Evolutionary conservation across 164 flowering plant genomes (phyloP).

Genomic region (Vitis riparia): DNA sequence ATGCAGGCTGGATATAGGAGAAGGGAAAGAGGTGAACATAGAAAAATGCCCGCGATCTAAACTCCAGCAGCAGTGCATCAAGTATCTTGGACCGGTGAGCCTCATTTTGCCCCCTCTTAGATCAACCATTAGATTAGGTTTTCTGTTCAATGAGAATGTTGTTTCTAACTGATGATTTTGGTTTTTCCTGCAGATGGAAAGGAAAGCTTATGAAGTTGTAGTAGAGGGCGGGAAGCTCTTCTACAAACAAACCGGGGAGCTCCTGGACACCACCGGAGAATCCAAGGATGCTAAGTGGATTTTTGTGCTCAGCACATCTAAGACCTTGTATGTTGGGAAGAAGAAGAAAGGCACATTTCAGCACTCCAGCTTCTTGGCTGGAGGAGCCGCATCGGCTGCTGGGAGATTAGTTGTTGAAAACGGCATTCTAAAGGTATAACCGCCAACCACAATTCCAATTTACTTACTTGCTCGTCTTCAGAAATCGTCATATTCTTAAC

Average conservation of each 20-base stretch:
- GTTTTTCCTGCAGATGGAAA: slow-evolving; percentile 48
- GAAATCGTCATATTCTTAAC: background rate
- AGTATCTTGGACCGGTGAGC: slow-evolving; percentile 74
- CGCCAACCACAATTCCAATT: background rate
- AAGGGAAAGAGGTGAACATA: slow-evolving; percentile 68
- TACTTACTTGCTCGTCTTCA: background rate
- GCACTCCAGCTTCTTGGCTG: slow-evolving; percentile 80
- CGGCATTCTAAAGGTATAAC: slow-evolving; percentile 56
- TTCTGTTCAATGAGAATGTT: too few species aligned
- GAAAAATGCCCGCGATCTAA: slow-evolving; percentile 67
- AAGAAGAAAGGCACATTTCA: slow-evolving; percentile 72
- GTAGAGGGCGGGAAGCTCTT: slow-evolving; percentile 51
- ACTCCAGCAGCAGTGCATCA: slow-evolving; percentile 77
- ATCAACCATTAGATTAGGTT: background rate
- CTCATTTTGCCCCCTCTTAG: background rate
- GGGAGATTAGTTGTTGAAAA: slow-evolving; percentile 63
- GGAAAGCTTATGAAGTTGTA: slow-evolving; percentile 55
- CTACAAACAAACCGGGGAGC: slow-evolving; percentile 50
- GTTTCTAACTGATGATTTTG: background rate
- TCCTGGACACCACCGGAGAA: slow-evolving; percentile 46
- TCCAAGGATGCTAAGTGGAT: slow-evolving; percentile 56
- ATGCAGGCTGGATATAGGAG: slow-evolving; percentile 76
- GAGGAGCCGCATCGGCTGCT: slow-evolving; percentile 72
- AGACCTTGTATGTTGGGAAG: slow-evolving; percentile 51
- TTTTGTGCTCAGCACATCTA: slow-evolving; percentile 70